phyloP scores from a whole-genome alignment of 495 filamentous ascomycete genomes.

The Penicillium cinerascens region DNA sequence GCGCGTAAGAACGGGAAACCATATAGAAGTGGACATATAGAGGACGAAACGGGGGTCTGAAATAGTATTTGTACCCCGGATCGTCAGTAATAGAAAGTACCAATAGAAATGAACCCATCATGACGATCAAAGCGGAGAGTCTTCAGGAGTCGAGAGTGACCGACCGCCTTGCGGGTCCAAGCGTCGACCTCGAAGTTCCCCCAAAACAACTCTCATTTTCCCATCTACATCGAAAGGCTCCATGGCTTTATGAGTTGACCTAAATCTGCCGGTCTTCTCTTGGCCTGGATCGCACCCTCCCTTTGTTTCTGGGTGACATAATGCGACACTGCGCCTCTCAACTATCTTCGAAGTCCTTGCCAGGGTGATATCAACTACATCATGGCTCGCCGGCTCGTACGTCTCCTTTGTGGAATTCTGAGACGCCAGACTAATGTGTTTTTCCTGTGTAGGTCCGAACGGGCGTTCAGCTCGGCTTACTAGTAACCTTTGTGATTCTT shows the following conservation, averaged over 20 bases:
- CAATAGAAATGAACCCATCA: constrained; percentile 7
- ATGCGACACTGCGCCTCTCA: constrained; percentile 25
- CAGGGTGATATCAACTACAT: constrained; percentile 31
- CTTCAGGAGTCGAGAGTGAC: constrained; percentile 18
- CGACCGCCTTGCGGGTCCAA: constrained; percentile 23
- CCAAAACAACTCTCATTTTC: constrained; percentile 15
- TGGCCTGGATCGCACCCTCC: constrained; percentile 6
- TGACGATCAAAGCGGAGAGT: constrained; percentile 2
- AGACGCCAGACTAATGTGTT: constrained; percentile 6
- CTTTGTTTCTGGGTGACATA: constrained; percentile 11
- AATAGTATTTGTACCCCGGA: constrained; percentile 2
- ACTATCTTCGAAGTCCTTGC: constrained; percentile 30
- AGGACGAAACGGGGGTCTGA: background rate
- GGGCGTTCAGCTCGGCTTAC: constrained; percentile 69
- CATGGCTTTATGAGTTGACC: constrained; percentile 22
- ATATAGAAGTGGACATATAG: constrained; percentile 9
- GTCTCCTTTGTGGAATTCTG: constrained; percentile 5
- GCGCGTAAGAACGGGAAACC: constrained; percentile 2
- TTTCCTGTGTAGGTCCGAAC: constrained; percentile 61
- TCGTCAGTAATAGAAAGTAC: constrained; percentile 4
- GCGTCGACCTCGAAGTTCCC: constrained; percentile 11
- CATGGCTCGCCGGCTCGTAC: constrained; percentile 50
- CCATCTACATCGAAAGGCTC: constrained; percentile 6
- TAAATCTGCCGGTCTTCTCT: constrained; percentile 28
- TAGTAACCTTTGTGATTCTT: constrained; percentile 63